Percentiles rank a stretch among this genome's conserved stretches.
phyloP scores from a whole-genome alignment of 108 stramenopile genomes.

The Discostella pseudostelligera region DNA sequence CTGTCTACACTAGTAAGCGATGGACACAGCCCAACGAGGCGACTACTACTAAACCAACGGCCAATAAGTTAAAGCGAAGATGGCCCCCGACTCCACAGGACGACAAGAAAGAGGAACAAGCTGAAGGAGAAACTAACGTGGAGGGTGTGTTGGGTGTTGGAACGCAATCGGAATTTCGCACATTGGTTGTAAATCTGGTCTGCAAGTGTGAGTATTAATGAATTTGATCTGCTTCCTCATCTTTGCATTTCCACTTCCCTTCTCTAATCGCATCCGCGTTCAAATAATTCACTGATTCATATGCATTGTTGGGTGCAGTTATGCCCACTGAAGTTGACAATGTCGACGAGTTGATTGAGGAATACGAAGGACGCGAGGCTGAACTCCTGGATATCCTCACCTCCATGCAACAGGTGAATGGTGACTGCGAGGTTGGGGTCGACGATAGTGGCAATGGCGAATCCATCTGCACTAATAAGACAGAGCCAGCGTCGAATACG shows the following conservation, averaged over 20 bases:
- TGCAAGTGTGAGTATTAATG: slow-evolving; percentile 13
- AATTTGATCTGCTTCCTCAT: background rate
- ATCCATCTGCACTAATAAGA: slow-evolving; percentile 2
- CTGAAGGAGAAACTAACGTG: background rate
- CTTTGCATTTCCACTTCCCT: background rate
- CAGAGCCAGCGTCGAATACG: background rate
- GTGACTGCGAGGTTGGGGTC: background rate
- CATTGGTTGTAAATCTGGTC: slow-evolving; percentile 18
- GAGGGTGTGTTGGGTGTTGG: background rate
- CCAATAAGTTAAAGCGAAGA: no score
- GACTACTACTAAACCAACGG: no score
- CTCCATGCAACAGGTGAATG: slow-evolving; percentile 18
- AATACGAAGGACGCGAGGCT: slow-evolving; percentile 24
- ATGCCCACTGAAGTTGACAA: slow-evolving; percentile 27
- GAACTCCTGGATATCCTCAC: slow-evolving; percentile 26
- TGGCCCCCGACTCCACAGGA: no score
- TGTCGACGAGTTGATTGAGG: slow-evolving; percentile 24
- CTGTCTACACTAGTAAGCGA: no score
- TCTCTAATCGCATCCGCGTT: background rate
- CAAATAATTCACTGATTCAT: background rate
- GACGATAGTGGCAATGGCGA: background rate
- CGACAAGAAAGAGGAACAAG: background rate
- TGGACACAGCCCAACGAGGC: no score
- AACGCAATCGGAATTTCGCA: slow-evolving; percentile 7
- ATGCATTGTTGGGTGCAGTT: background rate